Evolutionary conservation across 2,329 filamentous ascomycete species (phyloP).

Genomic region (Pezicula rhizophila): DNA sequence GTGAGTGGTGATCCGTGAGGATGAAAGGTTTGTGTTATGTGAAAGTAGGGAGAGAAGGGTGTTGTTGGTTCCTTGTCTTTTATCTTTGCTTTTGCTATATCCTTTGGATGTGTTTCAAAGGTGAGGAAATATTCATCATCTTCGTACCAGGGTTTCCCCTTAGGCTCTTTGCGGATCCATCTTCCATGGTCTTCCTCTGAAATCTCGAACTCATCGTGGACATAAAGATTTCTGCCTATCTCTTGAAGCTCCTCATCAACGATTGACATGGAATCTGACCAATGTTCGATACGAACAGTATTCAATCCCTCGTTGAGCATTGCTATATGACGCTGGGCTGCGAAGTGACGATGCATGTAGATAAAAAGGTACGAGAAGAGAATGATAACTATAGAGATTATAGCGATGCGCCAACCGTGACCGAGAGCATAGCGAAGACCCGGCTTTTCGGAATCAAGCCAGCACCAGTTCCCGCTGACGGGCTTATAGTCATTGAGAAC

Average conservation of each 20-base stretch:
- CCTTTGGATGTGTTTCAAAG: not conserved
- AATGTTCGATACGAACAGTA: not conserved
- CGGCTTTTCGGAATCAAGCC: conserved; percentile 26
- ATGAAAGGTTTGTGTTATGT: not conserved
- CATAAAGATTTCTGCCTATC: not conserved
- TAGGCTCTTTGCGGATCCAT: no score
- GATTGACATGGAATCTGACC: not conserved
- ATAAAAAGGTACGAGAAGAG: conserved; percentile 26
- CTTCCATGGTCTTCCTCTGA: not conserved
- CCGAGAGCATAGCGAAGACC: conserved; percentile 31
- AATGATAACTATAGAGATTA: conserved; percentile 27
- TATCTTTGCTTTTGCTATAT: not conserved
- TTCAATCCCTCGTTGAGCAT: not conserved
- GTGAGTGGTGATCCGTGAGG: not conserved
- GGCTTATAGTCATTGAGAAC: conserved; percentile 12
- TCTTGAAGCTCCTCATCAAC: not conserved
- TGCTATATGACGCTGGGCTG: conserved; percentile 1
- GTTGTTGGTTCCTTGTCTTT: not conserved
- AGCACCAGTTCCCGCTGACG: conserved; percentile 37
- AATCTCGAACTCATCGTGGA: conserved; percentile 9
- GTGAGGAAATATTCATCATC: not conserved
- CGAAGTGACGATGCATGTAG: conserved; percentile 22
- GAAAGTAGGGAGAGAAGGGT: not conserved
- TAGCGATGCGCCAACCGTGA: conserved; percentile 32
- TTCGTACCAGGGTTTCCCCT: not conserved